These are phyloP conservation scores for Besnoitia besnoiti DNA, from an alignment of 169 alveolate species.

Conservation along the genomic window DNA sequence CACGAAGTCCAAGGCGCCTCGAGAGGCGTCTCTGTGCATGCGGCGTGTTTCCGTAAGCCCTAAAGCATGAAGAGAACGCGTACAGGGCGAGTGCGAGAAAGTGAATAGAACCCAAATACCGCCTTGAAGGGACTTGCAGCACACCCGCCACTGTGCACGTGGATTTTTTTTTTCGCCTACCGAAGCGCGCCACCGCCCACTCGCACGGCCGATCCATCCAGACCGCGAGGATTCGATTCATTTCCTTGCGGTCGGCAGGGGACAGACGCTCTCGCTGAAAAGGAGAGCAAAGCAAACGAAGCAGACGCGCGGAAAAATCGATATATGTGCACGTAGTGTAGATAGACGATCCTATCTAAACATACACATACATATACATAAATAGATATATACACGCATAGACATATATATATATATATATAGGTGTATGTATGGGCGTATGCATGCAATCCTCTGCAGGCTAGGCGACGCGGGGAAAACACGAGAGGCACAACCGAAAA, in stretches of 20 bases:
- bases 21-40: not conserved
- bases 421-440: not conserved
- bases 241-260: conserved; percentile 6
- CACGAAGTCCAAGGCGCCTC: too few relatives aligned
- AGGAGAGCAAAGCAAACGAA: not conserved
- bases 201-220: conserved; percentile 38
- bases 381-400: not conserved
- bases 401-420: not conserved
- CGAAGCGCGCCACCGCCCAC: not conserved
- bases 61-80: not conserved
- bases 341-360: not conserved
- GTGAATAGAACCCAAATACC: too few relatives aligned
- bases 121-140: too few relatives aligned
- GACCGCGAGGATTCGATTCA: not conserved
- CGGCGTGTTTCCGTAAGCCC: too few relatives aligned
- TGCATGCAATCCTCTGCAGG: too few relatives aligned
- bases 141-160: too few relatives aligned
- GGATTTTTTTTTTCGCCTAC: not conserved
- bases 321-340: not conserved
- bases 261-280: not conserved
- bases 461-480: too few relatives aligned
- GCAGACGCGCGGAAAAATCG: not conserved
- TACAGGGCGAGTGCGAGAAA: too few relatives aligned
- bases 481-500: too few relatives aligned
- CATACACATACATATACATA: not conserved